A percentile compares a stretch with the other conserved stretches of the same genome.
These are phyloP conservation scores for Talaromyces islandicus DNA, from an alignment of 2,329 filamentous ascomycete species.

Conservation along the genomic window DNA sequence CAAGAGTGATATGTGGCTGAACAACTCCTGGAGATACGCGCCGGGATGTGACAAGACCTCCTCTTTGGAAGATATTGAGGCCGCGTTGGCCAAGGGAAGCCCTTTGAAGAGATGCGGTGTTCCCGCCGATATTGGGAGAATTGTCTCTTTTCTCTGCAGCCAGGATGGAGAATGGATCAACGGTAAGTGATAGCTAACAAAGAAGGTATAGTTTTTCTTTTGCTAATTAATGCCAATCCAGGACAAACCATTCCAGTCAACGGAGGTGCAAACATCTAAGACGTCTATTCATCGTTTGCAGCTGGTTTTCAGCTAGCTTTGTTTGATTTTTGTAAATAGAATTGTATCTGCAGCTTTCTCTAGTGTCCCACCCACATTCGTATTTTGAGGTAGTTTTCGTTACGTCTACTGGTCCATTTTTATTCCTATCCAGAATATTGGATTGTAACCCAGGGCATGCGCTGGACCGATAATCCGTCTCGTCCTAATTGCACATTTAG, in stretches of 20 bases:
- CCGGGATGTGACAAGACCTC: slow-evolving; percentile 35
- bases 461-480: background rate
- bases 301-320: background rate
- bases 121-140: slow-evolving; percentile 54
- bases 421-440: background rate
- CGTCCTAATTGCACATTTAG: background rate
- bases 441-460: background rate
- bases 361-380: background rate
- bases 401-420: background rate
- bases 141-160: slow-evolving; percentile 51
- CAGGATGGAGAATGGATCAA: slow-evolving; percentile 61
- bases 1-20: slow-evolving; percentile 70
- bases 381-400: background rate
- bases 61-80: slow-evolving; percentile 51
- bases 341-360: background rate
- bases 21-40: slow-evolving; percentile 62
- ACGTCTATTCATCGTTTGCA: background rate
- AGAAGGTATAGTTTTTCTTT: background rate
- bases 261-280: slow-evolving; percentile 12
- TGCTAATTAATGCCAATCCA: background rate
- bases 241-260: slow-evolving; percentile 14
- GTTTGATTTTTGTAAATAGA: background rate
- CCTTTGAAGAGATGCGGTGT: slow-evolving; percentile 55
- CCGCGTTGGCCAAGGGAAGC: slow-evolving; percentile 51
- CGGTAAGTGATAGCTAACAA: slow-evolving; percentile 36